These are phyloP conservation scores for Chlamydomonas reinhardtii DNA, from an alignment of 163 green algal genomes.

Conservation along the genomic window DNA sequence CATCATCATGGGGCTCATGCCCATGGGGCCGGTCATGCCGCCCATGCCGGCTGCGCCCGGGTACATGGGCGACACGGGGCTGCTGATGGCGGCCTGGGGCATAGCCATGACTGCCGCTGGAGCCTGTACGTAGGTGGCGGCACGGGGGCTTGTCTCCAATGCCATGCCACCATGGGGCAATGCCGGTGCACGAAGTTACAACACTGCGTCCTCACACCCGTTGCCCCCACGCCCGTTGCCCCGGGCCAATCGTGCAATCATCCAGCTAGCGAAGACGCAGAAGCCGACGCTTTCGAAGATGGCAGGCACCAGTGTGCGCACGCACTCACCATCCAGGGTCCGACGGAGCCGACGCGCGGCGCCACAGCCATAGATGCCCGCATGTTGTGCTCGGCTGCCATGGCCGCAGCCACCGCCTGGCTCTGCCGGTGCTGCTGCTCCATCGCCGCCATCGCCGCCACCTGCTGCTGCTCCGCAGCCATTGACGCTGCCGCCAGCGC, in stretches of 20 bases:
- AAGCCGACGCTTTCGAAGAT: neutral
- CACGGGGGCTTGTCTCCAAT: too few relatives aligned
- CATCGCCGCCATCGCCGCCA: too few relatives aligned
- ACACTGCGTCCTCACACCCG: too few relatives aligned
- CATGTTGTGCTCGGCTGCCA: neutral
- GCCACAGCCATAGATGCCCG: neutral
- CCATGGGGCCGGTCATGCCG: too few relatives aligned
- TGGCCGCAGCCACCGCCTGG: neutral
- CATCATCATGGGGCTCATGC: neutral
- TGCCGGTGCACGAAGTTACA: too few relatives aligned
- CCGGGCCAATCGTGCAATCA: too few relatives aligned
- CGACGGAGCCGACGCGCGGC: neutral
- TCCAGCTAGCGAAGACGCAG: too few relatives aligned
- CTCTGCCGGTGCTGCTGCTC: too few relatives aligned
- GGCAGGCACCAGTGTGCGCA: neutral
- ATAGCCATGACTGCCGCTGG: neutral
- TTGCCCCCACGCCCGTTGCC: too few relatives aligned
- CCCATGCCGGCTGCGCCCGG: neutral
- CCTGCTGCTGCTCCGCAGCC: too few relatives aligned
- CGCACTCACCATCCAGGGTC: slow-evolving; percentile 16
- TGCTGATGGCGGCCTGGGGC: neutral
- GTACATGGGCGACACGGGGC: slow-evolving; percentile 17
- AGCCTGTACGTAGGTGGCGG: neutral
- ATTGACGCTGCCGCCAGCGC: too few relatives aligned
- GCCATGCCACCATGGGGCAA: too few relatives aligned